phyloP scores from a whole-genome alignment of 139 green algal species.

The Micractinium sp. region DNA sequence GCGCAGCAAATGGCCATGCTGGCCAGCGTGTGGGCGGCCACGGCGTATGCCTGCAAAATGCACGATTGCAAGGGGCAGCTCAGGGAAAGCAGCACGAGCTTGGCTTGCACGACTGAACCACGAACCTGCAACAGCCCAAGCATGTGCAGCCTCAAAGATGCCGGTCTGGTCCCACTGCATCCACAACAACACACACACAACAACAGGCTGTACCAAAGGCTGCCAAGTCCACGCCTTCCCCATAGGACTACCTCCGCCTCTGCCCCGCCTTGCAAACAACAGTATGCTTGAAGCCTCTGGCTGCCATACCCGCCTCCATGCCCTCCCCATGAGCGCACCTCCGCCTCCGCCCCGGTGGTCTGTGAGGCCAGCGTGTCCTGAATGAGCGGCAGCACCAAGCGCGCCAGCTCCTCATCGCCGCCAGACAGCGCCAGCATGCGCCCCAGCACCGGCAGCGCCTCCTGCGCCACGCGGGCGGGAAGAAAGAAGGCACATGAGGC shows the following conservation, averaged over 20 bases:
- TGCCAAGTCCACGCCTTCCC: too few relatives aligned
- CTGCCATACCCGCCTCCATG: neutral
- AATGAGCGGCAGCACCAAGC: constrained; percentile 44
- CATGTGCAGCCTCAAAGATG: too few relatives aligned
- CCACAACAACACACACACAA: too few relatives aligned
- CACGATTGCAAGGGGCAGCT: too few relatives aligned
- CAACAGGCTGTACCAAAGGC: too few relatives aligned
- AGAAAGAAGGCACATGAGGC: neutral
- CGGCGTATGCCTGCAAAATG: constrained; percentile 21
- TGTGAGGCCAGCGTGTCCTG: constrained; percentile 35
- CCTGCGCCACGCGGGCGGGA: neutral
- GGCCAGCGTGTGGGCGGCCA: constrained; percentile 36
- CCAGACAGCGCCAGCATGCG: constrained; percentile 33
- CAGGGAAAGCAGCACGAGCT: neutral
- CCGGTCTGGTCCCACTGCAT: too few relatives aligned
- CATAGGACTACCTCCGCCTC: too few relatives aligned
- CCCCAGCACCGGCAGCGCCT: constrained; percentile 11
- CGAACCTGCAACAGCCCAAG: too few relatives aligned
- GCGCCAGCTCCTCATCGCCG: constrained; percentile 32
- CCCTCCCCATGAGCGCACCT: neutral
- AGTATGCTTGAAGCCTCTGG: neutral
- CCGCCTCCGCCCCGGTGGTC: constrained; percentile 6
- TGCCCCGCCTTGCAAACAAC: too few relatives aligned
- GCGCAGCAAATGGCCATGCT: constrained; percentile 39
- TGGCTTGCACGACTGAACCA: too few relatives aligned